These are phyloP conservation scores for Wickerhamiella allomyrinae DNA, from an alignment of 805 yeast genomes.

Conservation along the genomic window DNA sequence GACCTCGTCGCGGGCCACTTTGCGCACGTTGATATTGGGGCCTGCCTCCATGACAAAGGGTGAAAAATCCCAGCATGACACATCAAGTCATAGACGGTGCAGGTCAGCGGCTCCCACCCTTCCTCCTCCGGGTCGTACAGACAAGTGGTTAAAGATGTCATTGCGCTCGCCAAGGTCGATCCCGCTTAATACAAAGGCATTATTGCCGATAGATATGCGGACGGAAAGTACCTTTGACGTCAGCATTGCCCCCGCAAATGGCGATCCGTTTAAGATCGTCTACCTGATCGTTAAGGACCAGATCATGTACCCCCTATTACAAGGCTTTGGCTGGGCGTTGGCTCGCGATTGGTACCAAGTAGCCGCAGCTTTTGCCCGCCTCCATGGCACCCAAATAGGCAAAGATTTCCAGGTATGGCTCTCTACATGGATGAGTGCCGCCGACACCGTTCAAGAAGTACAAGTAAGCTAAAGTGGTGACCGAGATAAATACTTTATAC, in stretches of 20 bases:
- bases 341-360: constrained; percentile 15
- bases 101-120: no score
- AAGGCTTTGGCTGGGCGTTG: constrained; percentile 26
- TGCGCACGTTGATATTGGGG: constrained; percentile 80
- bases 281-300: constrained; percentile 23
- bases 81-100: no score
- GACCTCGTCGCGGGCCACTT: constrained; percentile 72
- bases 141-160: no score
- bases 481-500: no score
- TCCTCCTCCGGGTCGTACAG: no score
- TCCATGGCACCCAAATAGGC: constrained; percentile 11
- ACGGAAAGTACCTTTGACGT: constrained; percentile 21
- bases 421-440: constrained; percentile 9
- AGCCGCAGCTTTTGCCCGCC: constrained; percentile 6
- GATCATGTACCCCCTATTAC: constrained; percentile 22
- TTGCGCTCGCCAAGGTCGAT: no score
- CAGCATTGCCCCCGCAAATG: constrained; percentile 22
- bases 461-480: no score
- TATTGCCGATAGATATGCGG: constrained; percentile 17
- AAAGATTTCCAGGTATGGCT: constrained; percentile 8
- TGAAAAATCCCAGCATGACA: no score
- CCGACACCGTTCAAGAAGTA: not conserved
- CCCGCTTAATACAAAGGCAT: no score
- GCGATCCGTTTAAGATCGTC: constrained; percentile 16
- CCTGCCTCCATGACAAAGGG: constrained; percentile 7